Conservation (phyloP, 148 eudicot genomes). For the Fagopyrum homotropicum region DNA sequence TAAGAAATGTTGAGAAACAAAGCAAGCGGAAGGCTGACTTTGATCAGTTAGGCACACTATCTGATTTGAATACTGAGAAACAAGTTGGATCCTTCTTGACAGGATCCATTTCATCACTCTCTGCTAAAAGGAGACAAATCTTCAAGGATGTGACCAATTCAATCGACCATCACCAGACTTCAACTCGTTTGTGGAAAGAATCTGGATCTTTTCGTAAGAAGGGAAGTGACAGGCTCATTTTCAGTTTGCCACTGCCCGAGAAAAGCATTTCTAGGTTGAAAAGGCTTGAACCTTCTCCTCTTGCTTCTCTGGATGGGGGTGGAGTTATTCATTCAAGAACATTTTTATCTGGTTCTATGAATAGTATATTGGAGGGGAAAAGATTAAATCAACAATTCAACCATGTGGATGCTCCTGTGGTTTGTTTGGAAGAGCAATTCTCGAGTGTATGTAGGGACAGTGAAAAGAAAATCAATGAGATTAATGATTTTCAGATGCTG, state of each 20-base stretch:
- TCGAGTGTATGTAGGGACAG: constrained; percentile 19
- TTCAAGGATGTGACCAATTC: constrained; percentile 22
- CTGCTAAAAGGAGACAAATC: constrained; percentile 31
- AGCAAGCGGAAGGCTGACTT: constrained; percentile 17
- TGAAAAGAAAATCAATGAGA: constrained; percentile 17
- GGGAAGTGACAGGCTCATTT: constrained; percentile 19
- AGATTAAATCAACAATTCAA: constrained; percentile 18
- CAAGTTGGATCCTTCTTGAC: constrained; percentile 28
- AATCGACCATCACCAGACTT: constrained; percentile 18
- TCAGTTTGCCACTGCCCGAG: constrained; percentile 23
- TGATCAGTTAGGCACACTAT: constrained; percentile 17
- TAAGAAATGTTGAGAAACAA: constrained; percentile 18
- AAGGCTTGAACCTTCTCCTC: constrained; percentile 32
- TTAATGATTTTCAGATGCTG: constrained; percentile 14
- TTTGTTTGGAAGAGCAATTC: constrained; percentile 36
- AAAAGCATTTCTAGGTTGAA: constrained; percentile 30
- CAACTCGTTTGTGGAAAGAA: constrained; percentile 25
- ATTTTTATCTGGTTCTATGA: constrained; percentile 21
- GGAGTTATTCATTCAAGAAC: constrained; percentile 35
- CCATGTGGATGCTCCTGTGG: constrained; percentile 35
- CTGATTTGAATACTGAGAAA: constrained; percentile 17
- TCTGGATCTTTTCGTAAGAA: constrained; percentile 13
- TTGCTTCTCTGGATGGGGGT: constrained; percentile 39
- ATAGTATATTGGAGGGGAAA: constrained; percentile 16
- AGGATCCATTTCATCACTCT: constrained; percentile 40